Evolutionary conservation across 257 asterid genomes (phyloP).

Genomic region (Solanum chaucha): DNA sequence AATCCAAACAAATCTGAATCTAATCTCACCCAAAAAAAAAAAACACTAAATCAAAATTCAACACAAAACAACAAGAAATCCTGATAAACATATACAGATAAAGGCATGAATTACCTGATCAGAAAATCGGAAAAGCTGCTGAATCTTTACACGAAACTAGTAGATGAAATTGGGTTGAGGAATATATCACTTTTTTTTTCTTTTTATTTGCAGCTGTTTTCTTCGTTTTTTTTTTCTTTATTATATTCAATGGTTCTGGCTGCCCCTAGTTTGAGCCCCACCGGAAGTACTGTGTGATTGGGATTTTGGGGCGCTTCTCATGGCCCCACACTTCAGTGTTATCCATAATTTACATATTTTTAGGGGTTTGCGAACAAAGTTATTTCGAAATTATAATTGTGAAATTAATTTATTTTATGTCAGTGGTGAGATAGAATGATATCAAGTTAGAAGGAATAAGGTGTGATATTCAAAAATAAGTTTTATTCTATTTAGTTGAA

Average conservation of each 20-base stretch:
- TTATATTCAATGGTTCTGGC: neutral
- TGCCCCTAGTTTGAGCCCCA: neutral
- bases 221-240: neutral
- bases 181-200: neutral
- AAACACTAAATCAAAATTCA: neutral
- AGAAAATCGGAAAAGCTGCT: neutral
- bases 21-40: neutral
- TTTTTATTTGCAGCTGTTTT: neutral
- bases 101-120: neutral
- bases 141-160: neutral
- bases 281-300: neutral
- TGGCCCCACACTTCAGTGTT: neutral
- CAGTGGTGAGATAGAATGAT: no score
- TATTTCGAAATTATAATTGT: no score
- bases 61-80: neutral
- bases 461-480: neutral
- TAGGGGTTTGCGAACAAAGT: neutral
- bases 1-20: neutral
- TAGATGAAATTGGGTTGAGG: neutral
- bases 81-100: neutral
- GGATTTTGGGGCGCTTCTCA: neutral
- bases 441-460: neutral
- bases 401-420: neutral
- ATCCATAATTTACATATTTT: neutral
- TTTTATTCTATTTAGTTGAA: no score